Base-by-base conservation (phyloP, 306 rosid species). In the Quercus bicolor region DNA sequence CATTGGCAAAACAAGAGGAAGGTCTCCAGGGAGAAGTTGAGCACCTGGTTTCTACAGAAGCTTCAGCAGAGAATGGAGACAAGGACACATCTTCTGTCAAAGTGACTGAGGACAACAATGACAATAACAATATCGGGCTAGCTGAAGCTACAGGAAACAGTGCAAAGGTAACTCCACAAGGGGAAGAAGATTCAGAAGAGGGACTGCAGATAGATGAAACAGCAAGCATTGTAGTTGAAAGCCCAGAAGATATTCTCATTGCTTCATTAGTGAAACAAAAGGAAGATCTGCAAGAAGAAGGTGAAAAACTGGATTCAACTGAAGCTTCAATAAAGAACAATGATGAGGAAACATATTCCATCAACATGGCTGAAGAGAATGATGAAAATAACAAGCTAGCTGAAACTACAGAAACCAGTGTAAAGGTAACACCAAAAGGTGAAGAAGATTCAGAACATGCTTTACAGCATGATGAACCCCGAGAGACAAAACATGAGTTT, bases 1-100 rank as follows among this genome's bases (percentile, higher is more conserved):
- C 73, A 64, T 28, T n/a, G 43, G 56, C 52, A 64, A 69, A 52
- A 73, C 72, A 57, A 37, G 89, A 77, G 28, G 81, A 72, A 75
- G 73, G 34, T 26, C 9, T 48, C 51, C 54, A 26, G 13, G 82
- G 55, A 77, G 77, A 78, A 37, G 40, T 52, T 29, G 53, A n/a
- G 69, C 45, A 40, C 52, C 71, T 31, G 10, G 57, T 54, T 54
- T 66, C 79, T 66, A 28, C 29, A 37, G 75, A 77, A 70, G 75
- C 75, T 73, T 61, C 65, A 5, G 77, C 0, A 66, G 74, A 83
- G 43, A 76, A 57, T 34, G 65, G 3, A 76, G 64, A 61, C 40
- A 70, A 34, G 54, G 18, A 34, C 56, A 40, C 72, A 33, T 14
- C 14, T 75, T 60, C 81, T 16, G 6, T 45, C 16, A n/a, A 81